Percentiles rank a stretch among this genome's conserved stretches.
Conservation (phyloP, 2,329 filamentous ascomycete species). For the Colletotrichum caudatum region DNA sequence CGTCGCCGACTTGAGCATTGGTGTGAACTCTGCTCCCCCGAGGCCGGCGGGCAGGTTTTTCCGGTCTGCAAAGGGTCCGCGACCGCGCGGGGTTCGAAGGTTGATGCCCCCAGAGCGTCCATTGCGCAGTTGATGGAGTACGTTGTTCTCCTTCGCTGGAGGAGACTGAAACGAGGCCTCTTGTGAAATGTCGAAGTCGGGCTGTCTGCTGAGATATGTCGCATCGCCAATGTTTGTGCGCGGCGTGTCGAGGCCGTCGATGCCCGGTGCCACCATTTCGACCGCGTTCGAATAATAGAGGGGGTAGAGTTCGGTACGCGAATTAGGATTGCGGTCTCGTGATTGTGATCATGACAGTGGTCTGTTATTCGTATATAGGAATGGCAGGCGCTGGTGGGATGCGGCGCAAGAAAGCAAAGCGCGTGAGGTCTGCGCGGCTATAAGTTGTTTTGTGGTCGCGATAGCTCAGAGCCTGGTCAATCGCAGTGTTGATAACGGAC, state of each 20-base stretch:
- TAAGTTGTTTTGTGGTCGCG: conserved; percentile 18
- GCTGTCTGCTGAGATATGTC: conserved; percentile 78
- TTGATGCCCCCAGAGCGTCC: conserved; percentile 67
- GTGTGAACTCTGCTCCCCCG: conserved; percentile 87
- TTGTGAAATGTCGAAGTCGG: conserved; percentile 86
- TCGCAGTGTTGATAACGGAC: conserved; percentile 37
- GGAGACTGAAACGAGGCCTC: conserved; percentile 87
- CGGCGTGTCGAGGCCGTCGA: conserved; percentile 82
- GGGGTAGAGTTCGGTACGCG: conserved; percentile 12
- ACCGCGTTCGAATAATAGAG: conserved; percentile 39
- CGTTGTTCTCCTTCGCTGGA: conserved; percentile 77
- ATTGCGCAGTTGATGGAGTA: conserved; percentile 81
- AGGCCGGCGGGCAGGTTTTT: conserved; percentile 76
- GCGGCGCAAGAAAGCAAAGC: conserved; percentile 21
- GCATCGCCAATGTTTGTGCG: conserved; percentile 86
- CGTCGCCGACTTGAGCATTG: conserved; percentile 85
- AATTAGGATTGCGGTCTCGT: conserved; percentile 31
- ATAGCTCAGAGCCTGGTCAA: conserved; percentile 27
- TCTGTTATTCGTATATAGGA: conserved; percentile 1
- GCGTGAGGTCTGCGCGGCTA: conserved; percentile 9
- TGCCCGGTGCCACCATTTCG: conserved; percentile 74
- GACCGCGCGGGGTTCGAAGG: conserved; percentile 80
- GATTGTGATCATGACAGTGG: conserved; percentile 29
- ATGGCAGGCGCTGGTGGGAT: conserved; percentile 16
- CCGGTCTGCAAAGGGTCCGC: conserved; percentile 77